Evolutionary conservation across 495 filamentous ascomycete species (phyloP).

Genomic region (Xylaria intraflava): DNA sequence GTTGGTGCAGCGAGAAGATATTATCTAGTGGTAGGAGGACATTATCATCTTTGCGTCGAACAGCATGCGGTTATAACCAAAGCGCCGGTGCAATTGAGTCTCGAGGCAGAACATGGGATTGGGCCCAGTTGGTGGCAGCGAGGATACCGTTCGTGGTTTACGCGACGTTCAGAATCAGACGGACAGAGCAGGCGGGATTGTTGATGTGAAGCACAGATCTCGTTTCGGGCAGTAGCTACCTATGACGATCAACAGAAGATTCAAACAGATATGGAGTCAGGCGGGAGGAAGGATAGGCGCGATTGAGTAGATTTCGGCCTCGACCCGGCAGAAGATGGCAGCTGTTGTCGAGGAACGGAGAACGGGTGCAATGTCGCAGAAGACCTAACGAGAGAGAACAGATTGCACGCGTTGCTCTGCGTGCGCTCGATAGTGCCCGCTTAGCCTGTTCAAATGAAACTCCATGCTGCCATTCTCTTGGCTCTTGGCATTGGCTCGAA

Average conservation of each 20-base stretch:
- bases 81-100: background rate
- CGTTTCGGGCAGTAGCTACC: background rate
- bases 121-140: background rate
- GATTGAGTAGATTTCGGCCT: background rate
- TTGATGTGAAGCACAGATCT: background rate
- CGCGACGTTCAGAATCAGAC: background rate
- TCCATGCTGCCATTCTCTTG: background rate
- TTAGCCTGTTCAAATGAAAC: no score
- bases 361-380: background rate
- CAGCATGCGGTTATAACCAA: background rate
- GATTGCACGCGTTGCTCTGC: background rate
- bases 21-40: background rate
- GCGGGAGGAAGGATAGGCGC: background rate
- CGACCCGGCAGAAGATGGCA: background rate
- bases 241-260: background rate
- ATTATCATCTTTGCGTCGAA: conserved; percentile 6
- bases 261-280: background rate
- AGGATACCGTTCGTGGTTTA: background rate
- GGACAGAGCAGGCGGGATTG: background rate
- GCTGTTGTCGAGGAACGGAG: background rate
- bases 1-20: background rate
- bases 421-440: background rate
- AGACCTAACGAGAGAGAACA: background rate
- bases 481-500: background rate
- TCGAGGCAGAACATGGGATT: background rate